Base-by-base conservation (phyloP, 768 basidiomycete species). In the Termitomyces eurrhizus region DNA sequence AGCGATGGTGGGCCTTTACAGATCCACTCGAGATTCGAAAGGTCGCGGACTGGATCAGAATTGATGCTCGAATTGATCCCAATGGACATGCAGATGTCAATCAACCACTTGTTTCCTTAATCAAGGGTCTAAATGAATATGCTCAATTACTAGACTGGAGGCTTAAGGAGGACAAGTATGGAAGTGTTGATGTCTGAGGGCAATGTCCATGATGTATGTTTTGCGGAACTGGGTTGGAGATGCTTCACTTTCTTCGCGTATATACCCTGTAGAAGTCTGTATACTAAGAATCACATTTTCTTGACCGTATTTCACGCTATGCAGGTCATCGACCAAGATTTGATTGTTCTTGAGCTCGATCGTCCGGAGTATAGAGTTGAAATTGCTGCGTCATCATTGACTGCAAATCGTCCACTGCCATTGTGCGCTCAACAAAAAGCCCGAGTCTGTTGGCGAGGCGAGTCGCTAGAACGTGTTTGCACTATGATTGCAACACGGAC, bases 1-100 rank as follows among this genome's bases (percentile, higher is more conserved):
- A 85, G 56, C 75, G 74, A n/a, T 93, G 91, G 91, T 92, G 90
- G 88, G 88, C 80, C 13, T 86, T 92, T 72, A 82, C 79, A 75
- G 78, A 88, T 9, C 83, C 85, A 0, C 74, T 74, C 41, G 89
- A 92, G 60, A 85, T 93, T 60, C 68, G 72, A 55, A 86, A 83
- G 68, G 71, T 92, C 24, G 83, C 84, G 2, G 79, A 85, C 54
- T 92, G 88, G 88, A 73, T 90, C 36, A 74, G 77, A 45, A 74
- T 78, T 65, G 83, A 81, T 68, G 74, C 78, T 53, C 77, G 73
- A 18, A 68, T 84, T 26, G 61, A 62, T 29, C 44, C 57, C 24
- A 72, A 77, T 53, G 76, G 70, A 5, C 70, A 72, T 3, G 64
- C 50, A 6, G 68, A 71, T n/a, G 45, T 41, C 24, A 60, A 62